These are phyloP conservation scores for Daldinia childiae DNA, from an alignment of 495 filamentous ascomycete species.

Conservation along the genomic window DNA sequence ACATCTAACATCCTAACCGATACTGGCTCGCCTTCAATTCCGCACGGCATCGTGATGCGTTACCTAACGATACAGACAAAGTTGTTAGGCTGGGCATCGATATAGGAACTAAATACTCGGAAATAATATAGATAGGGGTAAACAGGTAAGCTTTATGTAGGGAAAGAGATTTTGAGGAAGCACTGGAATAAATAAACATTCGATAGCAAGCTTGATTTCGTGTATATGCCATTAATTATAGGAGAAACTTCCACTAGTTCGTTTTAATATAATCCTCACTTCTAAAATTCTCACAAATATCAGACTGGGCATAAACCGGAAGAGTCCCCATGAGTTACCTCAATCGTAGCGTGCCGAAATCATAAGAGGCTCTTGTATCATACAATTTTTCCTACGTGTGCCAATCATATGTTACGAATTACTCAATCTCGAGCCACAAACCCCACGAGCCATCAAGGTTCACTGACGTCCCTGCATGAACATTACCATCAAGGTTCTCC, in stretches of 20 bases:
- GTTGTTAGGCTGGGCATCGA: slow-evolving; percentile 37
- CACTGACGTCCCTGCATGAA: slow-evolving; percentile 6
- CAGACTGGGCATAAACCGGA: too few species aligned
- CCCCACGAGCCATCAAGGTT: slow-evolving; percentile 29
- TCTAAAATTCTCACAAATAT: too few species aligned
- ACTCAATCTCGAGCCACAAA: neutral
- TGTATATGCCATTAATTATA: too few species aligned
- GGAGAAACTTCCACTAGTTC: too few species aligned
- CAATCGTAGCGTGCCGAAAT: neutral
- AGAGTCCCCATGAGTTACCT: too few species aligned
- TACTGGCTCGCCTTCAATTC: slow-evolving; percentile 42
- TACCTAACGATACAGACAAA: slow-evolving; percentile 19
- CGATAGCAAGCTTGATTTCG: too few species aligned
- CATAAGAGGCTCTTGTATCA: neutral
- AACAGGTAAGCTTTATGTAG: neutral
- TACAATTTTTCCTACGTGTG: neutral
- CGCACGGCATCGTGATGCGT: slow-evolving; percentile 42
- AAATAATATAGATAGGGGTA: neutral
- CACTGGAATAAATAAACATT: too few species aligned
- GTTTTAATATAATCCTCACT: too few species aligned
- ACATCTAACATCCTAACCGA: slow-evolving; percentile 46
- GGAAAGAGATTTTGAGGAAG: too few species aligned
- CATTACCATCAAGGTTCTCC: slow-evolving; percentile 27
- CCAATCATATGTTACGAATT: neutral
- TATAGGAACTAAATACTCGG: slow-evolving; percentile 28